Conservation (phyloP, 1,139 yeast species). For the Taphrina deformans region DNA sequence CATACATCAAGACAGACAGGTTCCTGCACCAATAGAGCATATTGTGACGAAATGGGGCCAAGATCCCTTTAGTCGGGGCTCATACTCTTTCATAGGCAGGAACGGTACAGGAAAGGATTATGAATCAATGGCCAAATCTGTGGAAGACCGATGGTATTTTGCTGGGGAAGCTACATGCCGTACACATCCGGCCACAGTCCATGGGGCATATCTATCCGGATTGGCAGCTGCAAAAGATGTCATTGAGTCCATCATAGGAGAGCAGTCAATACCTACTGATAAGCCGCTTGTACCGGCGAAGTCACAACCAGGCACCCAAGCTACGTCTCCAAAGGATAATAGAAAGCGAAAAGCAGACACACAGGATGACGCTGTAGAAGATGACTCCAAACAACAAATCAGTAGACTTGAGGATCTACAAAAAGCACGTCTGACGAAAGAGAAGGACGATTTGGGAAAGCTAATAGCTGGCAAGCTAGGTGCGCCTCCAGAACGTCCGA, state of each 20-base stretch:
- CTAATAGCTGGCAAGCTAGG: constrained; percentile 44
- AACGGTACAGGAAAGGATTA: constrained; percentile 51
- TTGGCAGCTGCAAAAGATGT: constrained; percentile 50
- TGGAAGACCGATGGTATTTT: constrained; percentile 47
- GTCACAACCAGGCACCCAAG: constrained; percentile 32
- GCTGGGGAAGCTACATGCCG: constrained; percentile 53
- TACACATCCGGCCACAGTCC: constrained; percentile 50
- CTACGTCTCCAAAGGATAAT: neutral
- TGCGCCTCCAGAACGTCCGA: constrained; percentile 48
- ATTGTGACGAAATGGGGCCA: constrained; percentile 52
- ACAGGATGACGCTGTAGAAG: neutral
- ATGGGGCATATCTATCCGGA: constrained; percentile 52
- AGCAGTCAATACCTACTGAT: constrained; percentile 46
- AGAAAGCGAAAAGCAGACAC: neutral
- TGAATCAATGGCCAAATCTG: constrained; percentile 47
- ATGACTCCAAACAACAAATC: neutral
- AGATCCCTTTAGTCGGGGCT: constrained; percentile 49
- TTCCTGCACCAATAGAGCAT: constrained; percentile 45
- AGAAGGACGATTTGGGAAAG: constrained; percentile 42
- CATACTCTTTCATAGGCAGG: constrained; percentile 50
- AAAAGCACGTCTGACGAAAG: neutral
- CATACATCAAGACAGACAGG: constrained; percentile 42
- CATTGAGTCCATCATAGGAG: constrained; percentile 48
- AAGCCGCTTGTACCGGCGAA: constrained; percentile 45
- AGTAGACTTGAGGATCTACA: neutral